These are phyloP conservation scores for Nematodospora anomalae DNA, from an alignment of 1,139 yeast species.

Conservation along the genomic window DNA sequence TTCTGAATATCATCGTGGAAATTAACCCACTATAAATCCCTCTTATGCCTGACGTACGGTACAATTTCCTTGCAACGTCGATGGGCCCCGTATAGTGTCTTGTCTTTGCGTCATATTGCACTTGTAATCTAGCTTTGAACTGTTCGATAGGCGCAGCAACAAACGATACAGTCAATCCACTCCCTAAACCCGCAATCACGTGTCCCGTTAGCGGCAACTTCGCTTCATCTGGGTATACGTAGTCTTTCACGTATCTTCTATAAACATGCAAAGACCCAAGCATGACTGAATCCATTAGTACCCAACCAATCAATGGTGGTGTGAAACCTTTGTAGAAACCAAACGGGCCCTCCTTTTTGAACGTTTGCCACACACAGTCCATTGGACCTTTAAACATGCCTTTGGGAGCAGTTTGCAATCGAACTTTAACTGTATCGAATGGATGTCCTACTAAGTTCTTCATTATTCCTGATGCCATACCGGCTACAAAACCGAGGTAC, in stretches of 20 bases:
- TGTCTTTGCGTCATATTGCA: conserved; percentile 81
- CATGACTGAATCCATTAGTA: conserved; percentile 87
- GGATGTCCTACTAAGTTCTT: conserved; percentile 93
- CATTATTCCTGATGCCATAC: conserved; percentile 81
- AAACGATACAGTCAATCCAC: conserved; percentile 89
- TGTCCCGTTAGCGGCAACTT: conserved; percentile 75
- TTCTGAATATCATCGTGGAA: conserved; percentile 86
- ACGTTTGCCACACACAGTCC: conserved; percentile 74
- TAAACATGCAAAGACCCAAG: conserved; percentile 82
- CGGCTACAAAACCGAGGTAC: conserved; percentile 82
- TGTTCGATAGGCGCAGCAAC: conserved; percentile 94
- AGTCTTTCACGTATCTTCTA: conserved; percentile 63
- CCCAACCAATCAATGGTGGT: conserved; percentile 93
- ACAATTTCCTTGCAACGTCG: conserved; percentile 60
- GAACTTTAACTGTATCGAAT: conserved; percentile 84
- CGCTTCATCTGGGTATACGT: conserved; percentile 55
- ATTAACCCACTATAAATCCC: conserved; percentile 77
- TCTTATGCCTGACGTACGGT: conserved; percentile 60
- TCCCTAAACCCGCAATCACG: conserved; percentile 72
- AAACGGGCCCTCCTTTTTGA: conserved; percentile 67
- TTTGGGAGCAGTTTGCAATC: conserved; percentile 75
- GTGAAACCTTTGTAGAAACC: conserved; percentile 90
- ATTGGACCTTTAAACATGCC: conserved; percentile 79
- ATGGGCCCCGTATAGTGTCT: conserved; percentile 74
- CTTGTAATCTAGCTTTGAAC: conserved; percentile 84